Base-by-base conservation (phyloP, 78 protist species). In the Parvularia atlantis region DNA sequence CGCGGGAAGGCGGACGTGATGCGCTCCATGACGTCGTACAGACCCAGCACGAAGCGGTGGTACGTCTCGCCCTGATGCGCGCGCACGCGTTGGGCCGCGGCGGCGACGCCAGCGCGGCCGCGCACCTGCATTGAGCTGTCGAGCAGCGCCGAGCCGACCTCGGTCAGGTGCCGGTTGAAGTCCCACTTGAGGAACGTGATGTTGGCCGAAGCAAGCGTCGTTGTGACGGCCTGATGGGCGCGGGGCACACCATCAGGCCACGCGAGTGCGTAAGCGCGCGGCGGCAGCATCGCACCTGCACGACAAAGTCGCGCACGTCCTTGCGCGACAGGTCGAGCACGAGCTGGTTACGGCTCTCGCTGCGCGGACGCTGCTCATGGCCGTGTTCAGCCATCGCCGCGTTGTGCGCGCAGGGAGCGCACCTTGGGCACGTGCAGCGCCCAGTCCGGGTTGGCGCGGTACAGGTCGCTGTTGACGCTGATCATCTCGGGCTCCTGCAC, bases 131-230 rank as follows among this genome's bases (percentile, higher is more conserved):
- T n/a, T n/a, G n/a, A n/a, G n/a, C n/a, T n/a, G n/a, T n/a, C n/a
- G n/a, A n/a, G n/a, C n/a, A n/a, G n/a, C n/a, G n/a, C n/a, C n/a
- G n/a, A n/a, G n/a, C n/a, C n/a, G n/a, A 62, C 68, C 39, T 58
- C 36, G 22, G n/a, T 17, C 54, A 2, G 2, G 35, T 2, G n/a
- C 39, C 63, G 43, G 68, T 62, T 62, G 28, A 62, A 31, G 7
- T 62, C 68, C 68, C 68, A 62, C 68, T 62, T 62, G 26, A 62
- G 22, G 50, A 31, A 62, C 68, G n/a, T n/a, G n/a, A n/a, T n/a
- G n/a, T n/a, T n/a, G n/a, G n/a, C n/a, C n/a, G n/a, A n/a, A n/a
- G n/a, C n/a, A n/a, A n/a, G n/a, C n/a, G n/a, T n/a, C n/a, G n/a
- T n/a, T n/a, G n/a, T n/a, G n/a, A n/a, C n/a, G n/a, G n/a, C 54